Percentiles rank a stretch among this genome's conserved stretches.
These are phyloP conservation scores for Amylocarpus encephaloides DNA, from an alignment of 2,329 filamentous ascomycete species.

Conservation along the genomic window DNA sequence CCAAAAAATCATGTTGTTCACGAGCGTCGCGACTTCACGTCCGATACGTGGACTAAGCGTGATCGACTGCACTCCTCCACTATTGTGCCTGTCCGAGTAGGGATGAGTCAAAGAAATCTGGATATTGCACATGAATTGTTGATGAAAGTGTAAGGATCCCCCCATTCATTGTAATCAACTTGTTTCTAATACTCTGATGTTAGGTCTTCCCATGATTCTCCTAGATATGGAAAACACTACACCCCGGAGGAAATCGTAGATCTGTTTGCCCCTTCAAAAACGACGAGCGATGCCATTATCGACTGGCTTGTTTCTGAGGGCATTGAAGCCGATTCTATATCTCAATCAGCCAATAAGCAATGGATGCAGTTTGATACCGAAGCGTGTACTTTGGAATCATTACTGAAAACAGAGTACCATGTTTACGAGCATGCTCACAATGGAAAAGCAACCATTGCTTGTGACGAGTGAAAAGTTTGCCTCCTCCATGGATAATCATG, in stretches of 20 bases:
- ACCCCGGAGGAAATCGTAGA: conserved; percentile 35
- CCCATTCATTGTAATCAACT: neutral
- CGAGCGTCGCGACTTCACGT: conserved; percentile 15
- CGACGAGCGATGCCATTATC: conserved; percentile 44
- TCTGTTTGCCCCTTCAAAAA: conserved; percentile 37
- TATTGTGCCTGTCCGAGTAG: conserved; percentile 31
- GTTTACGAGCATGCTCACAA: conserved; percentile 41
- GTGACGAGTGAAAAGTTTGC: conserved; percentile 14
- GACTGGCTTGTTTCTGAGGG: conserved; percentile 47
- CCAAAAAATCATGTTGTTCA: conserved; percentile 18
- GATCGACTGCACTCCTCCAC: conserved; percentile 9
- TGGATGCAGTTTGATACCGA: conserved; percentile 31
- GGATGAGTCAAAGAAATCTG: conserved; percentile 41
- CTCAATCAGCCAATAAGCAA: conserved; percentile 35
- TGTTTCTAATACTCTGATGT: neutral
- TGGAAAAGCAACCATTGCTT: conserved; percentile 34
- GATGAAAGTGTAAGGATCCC: conserved; percentile 32
- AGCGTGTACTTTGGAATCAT: conserved; percentile 38
- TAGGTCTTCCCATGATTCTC: conserved; percentile 36
- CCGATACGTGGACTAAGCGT: conserved; percentile 18
- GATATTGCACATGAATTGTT: conserved; percentile 38
- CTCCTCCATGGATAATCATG: neutral
- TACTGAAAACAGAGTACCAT: conserved; percentile 44
- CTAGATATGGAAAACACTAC: conserved; percentile 43
- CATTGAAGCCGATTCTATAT: conserved; percentile 42